Conservation (phyloP, 768 basidiomycete species). For the Coprinellus micaceus region DNA sequence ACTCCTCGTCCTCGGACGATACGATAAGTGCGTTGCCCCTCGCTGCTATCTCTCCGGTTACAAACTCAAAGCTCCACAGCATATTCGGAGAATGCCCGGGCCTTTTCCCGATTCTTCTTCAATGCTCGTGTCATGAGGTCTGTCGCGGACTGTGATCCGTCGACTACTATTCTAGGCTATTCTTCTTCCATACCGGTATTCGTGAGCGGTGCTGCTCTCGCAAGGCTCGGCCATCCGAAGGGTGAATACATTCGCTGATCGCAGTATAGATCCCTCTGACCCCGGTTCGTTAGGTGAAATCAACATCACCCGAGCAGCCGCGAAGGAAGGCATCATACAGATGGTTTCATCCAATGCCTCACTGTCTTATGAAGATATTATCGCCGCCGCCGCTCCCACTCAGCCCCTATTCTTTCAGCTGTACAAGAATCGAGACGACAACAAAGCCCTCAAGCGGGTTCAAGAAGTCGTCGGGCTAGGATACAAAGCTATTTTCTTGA, state of each 20-base stretch:
- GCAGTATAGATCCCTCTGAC: neutral
- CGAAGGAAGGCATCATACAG: constrained; percentile 68
- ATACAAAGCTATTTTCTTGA: constrained; percentile 87
- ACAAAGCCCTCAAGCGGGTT: constrained; percentile 64
- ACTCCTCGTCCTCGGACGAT: constrained; percentile 84
- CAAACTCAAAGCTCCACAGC: constrained; percentile 35
- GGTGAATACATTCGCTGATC: constrained; percentile 28
- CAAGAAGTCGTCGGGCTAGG: constrained; percentile 68
- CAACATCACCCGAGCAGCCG: constrained; percentile 74
- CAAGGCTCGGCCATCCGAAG: constrained; percentile 84
- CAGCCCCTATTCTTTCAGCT: constrained; percentile 80
- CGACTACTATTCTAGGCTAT: constrained; percentile 71
- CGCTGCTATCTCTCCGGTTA: constrained; percentile 9
- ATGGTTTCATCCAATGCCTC: constrained; percentile 83
- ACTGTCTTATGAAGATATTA: constrained; percentile 60
- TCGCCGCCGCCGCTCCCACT: constrained; percentile 46
- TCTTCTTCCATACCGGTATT: constrained; percentile 75
- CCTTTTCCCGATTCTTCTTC: constrained; percentile 87
- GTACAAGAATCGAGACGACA: constrained; percentile 75
- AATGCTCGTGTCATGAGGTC: constrained; percentile 74
- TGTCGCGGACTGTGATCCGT: constrained; percentile 61
- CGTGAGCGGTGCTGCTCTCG: constrained; percentile 78
- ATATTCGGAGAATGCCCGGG: constrained; percentile 64
- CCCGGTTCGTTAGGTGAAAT: constrained; percentile 54
- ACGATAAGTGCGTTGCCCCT: constrained; percentile 57